Conservation (phyloP, 352 stramenopile genomes). For the Phytophthora brassicae region DNA sequence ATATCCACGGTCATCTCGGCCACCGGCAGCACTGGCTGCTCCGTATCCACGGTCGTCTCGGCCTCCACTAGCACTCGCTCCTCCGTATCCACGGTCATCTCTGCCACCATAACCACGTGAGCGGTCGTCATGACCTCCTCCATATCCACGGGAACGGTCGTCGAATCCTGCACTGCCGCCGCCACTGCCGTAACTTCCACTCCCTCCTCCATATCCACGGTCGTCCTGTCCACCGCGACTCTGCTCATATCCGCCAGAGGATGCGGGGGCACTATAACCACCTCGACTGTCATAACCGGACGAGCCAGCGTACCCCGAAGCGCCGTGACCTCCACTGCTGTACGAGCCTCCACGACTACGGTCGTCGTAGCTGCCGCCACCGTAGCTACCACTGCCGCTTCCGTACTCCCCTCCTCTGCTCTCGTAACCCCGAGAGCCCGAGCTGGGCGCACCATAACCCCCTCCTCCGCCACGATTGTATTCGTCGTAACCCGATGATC, state of each 20-base stretch:
- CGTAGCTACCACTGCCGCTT: conserved; percentile 9
- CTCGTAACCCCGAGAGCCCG: conserved; percentile 22
- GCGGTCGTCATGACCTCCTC: background rate
- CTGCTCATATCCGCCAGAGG: background rate
- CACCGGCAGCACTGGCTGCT: background rate
- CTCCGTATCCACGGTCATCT: background rate
- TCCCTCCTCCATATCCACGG: conserved; percentile 28
- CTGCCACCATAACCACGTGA: background rate
- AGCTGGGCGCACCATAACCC: conserved; percentile 21
- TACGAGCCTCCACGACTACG: conserved; percentile 10
- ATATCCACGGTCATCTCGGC: conserved; percentile 29
- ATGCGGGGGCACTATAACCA: no score
- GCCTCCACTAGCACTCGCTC: conserved; percentile 27
- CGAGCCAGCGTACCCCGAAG: conserved; percentile 19
- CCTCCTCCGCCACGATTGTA: conserved; percentile 30
- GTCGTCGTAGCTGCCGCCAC: conserved; percentile 25
- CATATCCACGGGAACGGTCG: background rate
- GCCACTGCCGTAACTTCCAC: conserved; percentile 21
- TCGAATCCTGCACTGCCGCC: conserved; percentile 6
- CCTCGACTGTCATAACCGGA: background rate
- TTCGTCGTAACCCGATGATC: conserved; percentile 17
- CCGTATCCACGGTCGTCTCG: conserved; percentile 29
- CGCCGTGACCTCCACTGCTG: conserved; percentile 14
- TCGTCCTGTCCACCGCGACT: conserved; percentile 21
- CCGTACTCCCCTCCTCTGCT: conserved; percentile 23